Base-by-base conservation (phyloP, 495 filamentous ascomycete genomes). In the Talaromyces adpressus region DNA sequence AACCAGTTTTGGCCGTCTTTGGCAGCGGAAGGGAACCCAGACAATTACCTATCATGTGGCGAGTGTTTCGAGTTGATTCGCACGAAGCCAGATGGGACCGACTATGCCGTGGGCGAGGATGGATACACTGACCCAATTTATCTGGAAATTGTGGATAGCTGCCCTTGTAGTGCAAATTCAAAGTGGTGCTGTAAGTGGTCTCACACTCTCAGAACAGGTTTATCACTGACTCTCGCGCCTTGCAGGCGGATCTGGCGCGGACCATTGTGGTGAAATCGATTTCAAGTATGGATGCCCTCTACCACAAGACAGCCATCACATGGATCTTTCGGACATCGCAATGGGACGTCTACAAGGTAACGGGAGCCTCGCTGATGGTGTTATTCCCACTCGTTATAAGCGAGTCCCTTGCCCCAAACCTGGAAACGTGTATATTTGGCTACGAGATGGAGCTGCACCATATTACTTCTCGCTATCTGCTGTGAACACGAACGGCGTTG, bases 131-230 rank as follows among this genome's bases (percentile, higher is more conserved):
- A 29, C 7, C 54, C 54, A 1, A 14, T 57, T 6, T 30, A 30
- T 32, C n/a, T 57, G 11, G 54, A 57, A 6, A 34, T 57, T 57
- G 54, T 57, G 29, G 54, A 57, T 32, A 57, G 54, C 14, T 57
- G 54, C 11, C 54, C 54, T 3, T 57, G 54, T 34, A 32, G 25
- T 4, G 54, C 54, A 3, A 57, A 57, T 57, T 3, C 54, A 0
- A 57, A 57, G 29, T 57, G 54, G 54, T 57, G 54, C 14, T 57
- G 54, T 57, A 32, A 57, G 54, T n/a, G n/a, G n/a, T n/a, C n/a
- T n/a, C n/a, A n/a, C n/a, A n/a, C n/a, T n/a, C n/a, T n/a, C n/a
- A n/a, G n/a, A n/a, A n/a, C n/a, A n/a, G n/a, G n/a, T n/a, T n/a
- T n/a, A n/a, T n/a, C n/a, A n/a, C n/a, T n/a, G n/a, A n/a, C n/a